Evolutionary conservation across 768 basidiomycete genomes (phyloP), one percentile per base, ranked within the genome.

Genomic region (Lentinula aciculospora): DNA sequence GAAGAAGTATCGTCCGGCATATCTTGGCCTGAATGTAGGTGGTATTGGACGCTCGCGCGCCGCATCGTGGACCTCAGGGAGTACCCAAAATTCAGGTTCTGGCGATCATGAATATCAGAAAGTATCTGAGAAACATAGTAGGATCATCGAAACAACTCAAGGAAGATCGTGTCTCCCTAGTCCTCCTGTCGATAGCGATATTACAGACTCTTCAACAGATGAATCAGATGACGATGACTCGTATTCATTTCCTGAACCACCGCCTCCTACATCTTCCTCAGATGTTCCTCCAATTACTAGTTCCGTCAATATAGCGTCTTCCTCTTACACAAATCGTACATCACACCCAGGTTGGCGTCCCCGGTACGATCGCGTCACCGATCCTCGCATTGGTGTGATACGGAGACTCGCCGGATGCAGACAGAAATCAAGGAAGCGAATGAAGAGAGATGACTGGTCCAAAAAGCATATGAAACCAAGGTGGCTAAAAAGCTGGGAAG

Each of bases 331-430:
- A 37, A 6, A 21, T 39, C 19, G 17, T 4, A 40, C 23, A 6
- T 25, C 39, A 17, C 44, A 21, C 31, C 31, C 36, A 47, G 36
- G 31, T 4, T 60, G 40, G 58, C 58, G 49, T 19, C 29, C 36
- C 2, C 29, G 49, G 61, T 93, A 92, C 62, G 66, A 77, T 10
- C 78, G 77, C 2, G 78, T 70, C 12, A 92, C 91, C 1, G 86
- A 92, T 62, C 90, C 88, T 4, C 76, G 89, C 17, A 74, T 91
- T 12, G 82, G 85, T 2, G 76, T 92, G 9, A 79, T 89, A 39
- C 77, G 74, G 60, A 85, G 84, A 67, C 68, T 92, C 44, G 82
- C 84, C 58, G 88, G 85, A 1, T 79, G 84, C 28, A 92, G 90
- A 72, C 76, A 88, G 61, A 91, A 85, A 69, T 59, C 67, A n/a